These are phyloP conservation scores for Oldenlandia corymbosa DNA, from an alignment of 257 asterid species.

Conservation along the genomic window DNA sequence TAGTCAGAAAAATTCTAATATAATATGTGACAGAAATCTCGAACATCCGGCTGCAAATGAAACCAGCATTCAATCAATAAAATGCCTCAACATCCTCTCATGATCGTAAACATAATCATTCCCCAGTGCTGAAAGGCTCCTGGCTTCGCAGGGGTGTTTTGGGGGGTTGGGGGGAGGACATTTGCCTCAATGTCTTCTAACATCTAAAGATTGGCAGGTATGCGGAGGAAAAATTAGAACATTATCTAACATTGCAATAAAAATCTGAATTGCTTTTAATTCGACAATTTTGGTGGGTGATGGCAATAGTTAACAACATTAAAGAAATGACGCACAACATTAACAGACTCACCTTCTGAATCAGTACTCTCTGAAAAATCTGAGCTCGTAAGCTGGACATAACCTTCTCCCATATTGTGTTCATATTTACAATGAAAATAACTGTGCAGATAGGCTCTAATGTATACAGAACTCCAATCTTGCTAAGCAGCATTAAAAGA, in stretches of 20 bases:
- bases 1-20: not conserved
- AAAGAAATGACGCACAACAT: not conserved
- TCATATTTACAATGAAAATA: constrained; percentile 77
- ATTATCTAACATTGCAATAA: not conserved
- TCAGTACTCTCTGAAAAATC: constrained; percentile 77
- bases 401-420: constrained; percentile 92
- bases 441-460: constrained; percentile 81
- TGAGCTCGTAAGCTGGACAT: constrained; percentile 97
- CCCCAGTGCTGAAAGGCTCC: no score
- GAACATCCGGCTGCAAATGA: not conserved
- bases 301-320: not conserved
- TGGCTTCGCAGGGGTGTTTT: no score
- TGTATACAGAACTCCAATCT: constrained; percentile 58
- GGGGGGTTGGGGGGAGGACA: no score
- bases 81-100: no score
- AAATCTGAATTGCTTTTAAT: not conserved
- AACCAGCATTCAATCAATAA: no score
- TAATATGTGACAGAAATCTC: not conserved
- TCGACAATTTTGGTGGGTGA: not conserved
- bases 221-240: not conserved
- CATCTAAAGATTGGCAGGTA: not conserved
- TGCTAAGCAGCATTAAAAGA: constrained; percentile 61
- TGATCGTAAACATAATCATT: no score
- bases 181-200: no score
- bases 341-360: constrained; percentile 69